These are phyloP conservation scores for Hordeum vulgare DNA, from an alignment of 176 grass and related monocot genomes.

Conservation along the genomic window DNA sequence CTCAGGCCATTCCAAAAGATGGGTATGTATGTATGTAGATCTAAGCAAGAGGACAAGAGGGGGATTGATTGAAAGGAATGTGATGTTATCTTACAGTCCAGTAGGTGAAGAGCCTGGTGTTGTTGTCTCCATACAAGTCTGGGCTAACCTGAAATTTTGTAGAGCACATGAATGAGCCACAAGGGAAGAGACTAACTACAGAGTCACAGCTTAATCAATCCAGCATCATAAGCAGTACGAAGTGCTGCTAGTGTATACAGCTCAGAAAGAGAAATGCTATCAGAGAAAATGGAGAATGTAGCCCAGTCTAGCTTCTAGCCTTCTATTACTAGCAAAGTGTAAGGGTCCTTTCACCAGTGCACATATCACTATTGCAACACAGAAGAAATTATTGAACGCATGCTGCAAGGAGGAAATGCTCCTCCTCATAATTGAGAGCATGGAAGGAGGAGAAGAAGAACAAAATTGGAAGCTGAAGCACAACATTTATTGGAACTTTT, in stretches of 20 bases:
- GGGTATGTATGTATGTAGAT: too few species aligned
- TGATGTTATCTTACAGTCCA: constrained; percentile 68
- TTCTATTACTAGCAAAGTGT: not conserved
- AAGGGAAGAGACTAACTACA: not conserved
- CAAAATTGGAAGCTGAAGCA: constrained; percentile 38
- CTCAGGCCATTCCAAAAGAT: not conserved
- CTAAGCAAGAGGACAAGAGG: constrained; percentile 13
- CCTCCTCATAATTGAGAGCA: constrained; percentile 13
- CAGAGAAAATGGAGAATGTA: not conserved
- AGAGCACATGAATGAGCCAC: constrained; percentile 9
- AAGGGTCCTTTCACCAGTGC: constrained; percentile 17
- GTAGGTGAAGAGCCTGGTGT: constrained; percentile 86
- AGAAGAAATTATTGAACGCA: constrained; percentile 28
- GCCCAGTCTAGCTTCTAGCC: not conserved
- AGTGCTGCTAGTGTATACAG: not conserved
- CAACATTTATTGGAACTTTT: constrained; percentile 48
- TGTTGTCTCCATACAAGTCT: constrained; percentile 81
- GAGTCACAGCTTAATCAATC: not conserved
- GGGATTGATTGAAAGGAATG: constrained; percentile 26
- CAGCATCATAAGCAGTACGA: not conserved
- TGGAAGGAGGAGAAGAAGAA: constrained; percentile 22
- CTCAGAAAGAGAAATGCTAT: not conserved
- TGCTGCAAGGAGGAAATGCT: constrained; percentile 19
- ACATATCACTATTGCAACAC: constrained; percentile 32
- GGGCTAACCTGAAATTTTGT: constrained; percentile 71